phyloP scores from a whole-genome alignment of 352 stramenopile species.

The Phytophthora macrochlamydospora region DNA sequence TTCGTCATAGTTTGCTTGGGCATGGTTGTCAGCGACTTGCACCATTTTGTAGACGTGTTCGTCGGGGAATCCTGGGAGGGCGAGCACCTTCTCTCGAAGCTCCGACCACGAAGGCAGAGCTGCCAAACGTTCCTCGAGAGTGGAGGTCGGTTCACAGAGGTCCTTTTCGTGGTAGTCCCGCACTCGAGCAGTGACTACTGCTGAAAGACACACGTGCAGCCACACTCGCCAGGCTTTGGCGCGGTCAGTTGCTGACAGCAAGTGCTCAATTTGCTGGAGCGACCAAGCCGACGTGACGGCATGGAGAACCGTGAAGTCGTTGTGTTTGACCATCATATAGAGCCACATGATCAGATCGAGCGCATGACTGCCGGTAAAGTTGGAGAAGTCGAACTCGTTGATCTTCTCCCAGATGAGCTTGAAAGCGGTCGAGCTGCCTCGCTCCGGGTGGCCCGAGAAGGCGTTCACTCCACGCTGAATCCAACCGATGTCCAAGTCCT shows the following conservation, averaged over 20 bases:
- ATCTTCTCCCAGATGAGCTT: constrained; percentile 28
- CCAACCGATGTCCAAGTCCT: constrained; percentile 35
- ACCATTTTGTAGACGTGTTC: constrained; percentile 77
- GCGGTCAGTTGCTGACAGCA: constrained; percentile 32
- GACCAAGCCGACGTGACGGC: constrained; percentile 44
- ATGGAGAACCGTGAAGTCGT: constrained; percentile 48
- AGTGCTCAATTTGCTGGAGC: constrained; percentile 42
- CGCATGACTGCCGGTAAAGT: constrained; percentile 28
- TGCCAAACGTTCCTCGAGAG: constrained; percentile 24
- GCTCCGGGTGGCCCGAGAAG: constrained; percentile 30
- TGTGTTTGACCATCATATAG: constrained; percentile 41
- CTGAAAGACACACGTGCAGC: constrained; percentile 41
- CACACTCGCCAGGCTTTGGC: constrained; percentile 38
- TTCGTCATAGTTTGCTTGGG: constrained; percentile 1
- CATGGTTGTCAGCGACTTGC: constrained; percentile 51
- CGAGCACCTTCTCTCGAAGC: constrained; percentile 39
- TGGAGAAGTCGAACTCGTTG: constrained; percentile 33
- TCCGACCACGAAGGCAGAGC: constrained; percentile 45
- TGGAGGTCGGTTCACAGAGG: constrained; percentile 15
- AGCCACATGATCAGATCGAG: constrained; percentile 46
- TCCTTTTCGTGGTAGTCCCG: constrained; percentile 37
- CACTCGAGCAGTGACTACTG: constrained; percentile 26
- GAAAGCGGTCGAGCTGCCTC: constrained; percentile 31
- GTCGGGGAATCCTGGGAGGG: constrained; percentile 42
- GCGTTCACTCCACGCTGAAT: constrained; percentile 39